These are phyloP conservation scores for Suillus bovinus DNA, from an alignment of 768 basidiomycete genomes.

Conservation along the genomic window DNA sequence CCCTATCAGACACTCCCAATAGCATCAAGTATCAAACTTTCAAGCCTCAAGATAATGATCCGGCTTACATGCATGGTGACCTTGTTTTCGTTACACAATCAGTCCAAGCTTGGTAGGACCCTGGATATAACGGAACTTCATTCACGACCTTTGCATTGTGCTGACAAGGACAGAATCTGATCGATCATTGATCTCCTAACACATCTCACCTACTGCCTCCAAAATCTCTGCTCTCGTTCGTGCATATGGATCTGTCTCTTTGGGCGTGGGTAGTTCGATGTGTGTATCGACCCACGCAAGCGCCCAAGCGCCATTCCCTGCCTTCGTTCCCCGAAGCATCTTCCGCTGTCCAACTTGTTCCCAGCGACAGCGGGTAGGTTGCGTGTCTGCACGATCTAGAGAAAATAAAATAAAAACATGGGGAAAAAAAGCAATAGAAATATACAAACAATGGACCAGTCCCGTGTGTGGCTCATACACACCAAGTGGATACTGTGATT, in stretches of 20 bases:
- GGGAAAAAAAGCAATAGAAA: conserved; percentile 3
- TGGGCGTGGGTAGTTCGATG: conserved; percentile 35
- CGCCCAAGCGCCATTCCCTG: conserved; percentile 79
- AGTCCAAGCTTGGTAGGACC: not conserved
- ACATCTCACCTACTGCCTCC: conserved; percentile 1
- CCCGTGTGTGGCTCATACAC: conserved; percentile 84
- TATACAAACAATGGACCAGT: conserved; percentile 65
- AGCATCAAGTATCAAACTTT: not conserved
- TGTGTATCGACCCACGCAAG: conserved; percentile 72
- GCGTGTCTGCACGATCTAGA: conserved; percentile 75
- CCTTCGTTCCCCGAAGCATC: conserved; percentile 70
- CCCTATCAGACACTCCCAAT: not conserved
- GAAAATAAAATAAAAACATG: conserved; percentile 9
- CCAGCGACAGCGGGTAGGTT: conserved; percentile 67
- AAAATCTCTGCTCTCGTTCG: conserved; percentile 21
- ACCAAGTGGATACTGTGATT: conserved; percentile 51
- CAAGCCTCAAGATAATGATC: not conserved
- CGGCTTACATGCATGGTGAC: not conserved
- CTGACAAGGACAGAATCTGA: not conserved
- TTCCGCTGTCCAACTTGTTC: conserved; percentile 52
- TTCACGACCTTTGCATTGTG: not conserved
- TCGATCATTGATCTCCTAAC: not conserved
- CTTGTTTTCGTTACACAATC: not conserved
- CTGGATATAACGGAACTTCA: not conserved
- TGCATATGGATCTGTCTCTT: conserved; percentile 21